Evolutionary conservation across 1,284 basidiomycete genomes (phyloP).

Genomic region (Butyriboletus appendiculatus): DNA sequence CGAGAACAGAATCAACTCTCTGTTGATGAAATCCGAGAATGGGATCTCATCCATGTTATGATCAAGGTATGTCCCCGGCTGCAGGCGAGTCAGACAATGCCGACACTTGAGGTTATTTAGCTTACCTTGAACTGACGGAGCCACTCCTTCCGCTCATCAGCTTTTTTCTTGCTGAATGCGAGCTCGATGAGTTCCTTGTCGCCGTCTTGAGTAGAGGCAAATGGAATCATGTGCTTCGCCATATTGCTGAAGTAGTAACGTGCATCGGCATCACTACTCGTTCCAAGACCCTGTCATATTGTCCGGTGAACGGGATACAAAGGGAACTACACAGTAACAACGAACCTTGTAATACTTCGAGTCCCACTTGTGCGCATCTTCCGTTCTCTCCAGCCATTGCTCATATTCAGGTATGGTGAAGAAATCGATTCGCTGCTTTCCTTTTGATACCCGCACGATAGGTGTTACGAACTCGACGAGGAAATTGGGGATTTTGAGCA

Average conservation of each 20-base stretch:
- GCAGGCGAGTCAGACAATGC: conserved; percentile 11
- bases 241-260: conserved; percentile 94
- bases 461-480: conserved; percentile 99
- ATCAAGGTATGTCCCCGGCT: conserved; percentile 95
- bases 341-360: conserved; percentile 96
- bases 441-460: conserved; percentile 92
- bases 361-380: conserved; percentile 84
- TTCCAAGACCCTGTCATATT: conserved; percentile 84
- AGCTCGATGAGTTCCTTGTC: conserved; percentile 94
- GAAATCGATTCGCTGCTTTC: conserved; percentile 83
- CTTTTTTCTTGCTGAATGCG: conserved; percentile 99
- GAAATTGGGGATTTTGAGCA: conserved; percentile 91
- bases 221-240: conserved; percentile 93
- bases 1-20: conserved; percentile 97
- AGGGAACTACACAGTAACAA: not conserved
- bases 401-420: conserved; percentile 99
- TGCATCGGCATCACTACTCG: conserved; percentile 86
- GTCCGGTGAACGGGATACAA: not conserved
- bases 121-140: conserved; percentile 86
- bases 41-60: conserved; percentile 88
- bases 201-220: conserved; percentile 78
- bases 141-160: conserved; percentile 99
- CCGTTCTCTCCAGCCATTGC: conserved; percentile 84
- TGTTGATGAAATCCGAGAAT: conserved; percentile 96
- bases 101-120: not conserved